Percentiles rank a stretch among this genome's conserved stretches.
These are phyloP conservation scores for Xylariaceae sp. DNA, from an alignment of 2,329 filamentous ascomycete genomes.

Conservation along the genomic window DNA sequence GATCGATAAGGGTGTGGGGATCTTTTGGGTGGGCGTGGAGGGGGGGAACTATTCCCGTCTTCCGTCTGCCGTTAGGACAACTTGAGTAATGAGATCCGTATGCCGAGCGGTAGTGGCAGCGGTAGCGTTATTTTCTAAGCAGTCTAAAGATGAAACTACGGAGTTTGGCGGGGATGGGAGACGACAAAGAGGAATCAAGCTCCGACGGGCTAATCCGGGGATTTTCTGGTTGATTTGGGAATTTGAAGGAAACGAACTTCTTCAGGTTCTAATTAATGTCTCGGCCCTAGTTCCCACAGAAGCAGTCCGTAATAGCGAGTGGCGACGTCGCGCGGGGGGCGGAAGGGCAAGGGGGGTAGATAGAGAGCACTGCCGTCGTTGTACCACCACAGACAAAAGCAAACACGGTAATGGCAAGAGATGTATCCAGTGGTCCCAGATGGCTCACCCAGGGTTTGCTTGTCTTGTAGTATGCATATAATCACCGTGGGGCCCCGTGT, in stretches of 20 bases:
- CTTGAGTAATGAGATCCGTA: conserved; percentile 21
- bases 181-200: conserved; percentile 14
- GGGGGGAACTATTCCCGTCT: too few species aligned
- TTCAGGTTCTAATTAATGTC: too few species aligned
- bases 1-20: conserved; percentile 21
- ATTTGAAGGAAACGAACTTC: conserved; percentile 15
- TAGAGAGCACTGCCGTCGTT: conserved; percentile 16
- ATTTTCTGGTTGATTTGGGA: conserved; percentile 14
- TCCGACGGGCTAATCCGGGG: conserved; percentile 15
- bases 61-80: conserved; percentile 17
- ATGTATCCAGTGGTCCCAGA: too few species aligned
- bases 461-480: too few species aligned
- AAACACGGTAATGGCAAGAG: too few species aligned
- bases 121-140: background rate
- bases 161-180: conserved; percentile 23
- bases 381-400: background rate
- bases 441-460: background rate
- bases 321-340: conserved; percentile 1
- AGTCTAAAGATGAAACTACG: conserved; percentile 13
- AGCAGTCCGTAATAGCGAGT: too few species aligned
- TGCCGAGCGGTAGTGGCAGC: conserved; percentile 4
- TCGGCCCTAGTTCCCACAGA: too few species aligned
- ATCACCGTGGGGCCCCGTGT: too few species aligned
- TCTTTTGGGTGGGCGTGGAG: too few species aligned
- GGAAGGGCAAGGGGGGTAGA: background rate